Base-by-base conservation (phyloP, 129 eudicot genomes). In the sunflower (Helianthus annuus) region DNA sequence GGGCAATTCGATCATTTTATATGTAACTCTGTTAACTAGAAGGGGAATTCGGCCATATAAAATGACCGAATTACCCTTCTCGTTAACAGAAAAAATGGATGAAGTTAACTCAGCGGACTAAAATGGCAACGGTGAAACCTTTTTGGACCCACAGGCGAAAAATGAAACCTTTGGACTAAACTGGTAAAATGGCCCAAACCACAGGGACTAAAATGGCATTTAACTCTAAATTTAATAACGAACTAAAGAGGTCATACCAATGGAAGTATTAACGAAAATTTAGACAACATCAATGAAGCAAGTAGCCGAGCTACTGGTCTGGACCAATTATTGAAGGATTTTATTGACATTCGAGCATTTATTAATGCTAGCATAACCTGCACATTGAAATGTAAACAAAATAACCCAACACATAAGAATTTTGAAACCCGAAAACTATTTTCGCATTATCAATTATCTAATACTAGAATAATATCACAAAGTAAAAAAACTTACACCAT, bases 321-420 rank as follows among this genome's bases (percentile, higher is more conserved):
- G 42, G 96, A 90, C 98, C 98, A 94, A 53, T 61, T 73, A 54
- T 70, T 77, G 52, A 87, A 83, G 13, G 98, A 94, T 68, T 79
- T 84, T 57, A 48, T 64, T 36, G 98, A 94, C 83, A 94, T 85
- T 54, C 98, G 89, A 53, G 91, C 98, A 86, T 94, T 94, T 74
- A 94, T 54, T 70, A 94, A 62, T 8, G 84, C 82, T 78, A 94
- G 75, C 60, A 75, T 57, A 81, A 90, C 80, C 98, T 94, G 83
- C 59, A 64, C 32, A 79, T 44, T 53, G 10, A 45, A 40, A 51
- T 34, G 39, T 66, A 63, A 12, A 66, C n/a, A 32, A n/a, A 45
- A 13, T n/a, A 58, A 45, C 45, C 34, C 59, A 64, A 10, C 53
- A 34, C 4, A 12, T 55, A 75, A 45, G 15, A 32, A 71, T 5